Base-by-base conservation (phyloP, 2,329 filamentous ascomycete species). In the Calonectria naviculata region DNA sequence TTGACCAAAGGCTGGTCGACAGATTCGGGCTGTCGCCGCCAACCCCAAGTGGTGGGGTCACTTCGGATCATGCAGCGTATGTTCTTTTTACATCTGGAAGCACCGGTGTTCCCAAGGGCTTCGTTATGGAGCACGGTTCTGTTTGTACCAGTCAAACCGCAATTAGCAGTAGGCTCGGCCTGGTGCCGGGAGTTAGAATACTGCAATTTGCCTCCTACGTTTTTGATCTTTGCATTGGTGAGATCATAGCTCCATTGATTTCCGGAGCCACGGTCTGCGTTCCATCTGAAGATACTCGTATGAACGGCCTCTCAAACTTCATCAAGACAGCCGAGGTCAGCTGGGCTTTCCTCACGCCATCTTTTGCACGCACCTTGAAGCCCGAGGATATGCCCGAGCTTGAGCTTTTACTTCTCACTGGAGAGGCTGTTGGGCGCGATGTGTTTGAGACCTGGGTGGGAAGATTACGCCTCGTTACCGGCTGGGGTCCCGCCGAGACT, bases 51-150 rank as follows among this genome's bases (percentile, higher is more conserved):
- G 44, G 29, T 41, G 17, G 24, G 17, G 31, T 49, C 31, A 49
- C 44, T 21, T 13, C 61, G 7, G 17, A 38, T 19, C 61, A 54
- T 26, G 28, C 47, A 5, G 36, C 60, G 1, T 81, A 80, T 56
- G 85, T 88, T 71, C 85, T 89, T 74, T 90, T 89, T 77, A 90
- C 88, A 12, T 89, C 87, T 4, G 88, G 88, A 36, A 89, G 85
- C 44, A 90, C 88, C 0, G 88, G 88, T 9, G 81, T 81, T n/a
- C 88, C 88, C 0, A 90, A 90, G 78, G 88, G 87, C 26, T 86
- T 89, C 26, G 82, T 87, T 2, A 49, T 65, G 42, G 42, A 65
- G 21, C 62, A 65, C 26, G 62, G 46, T 6, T 24, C 42, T 34
- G 62, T 52, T 4, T 65, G 42, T 17, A 65, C 62, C 7, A 65